Conservation (phyloP, 805 yeast genomes). For the Metschnikowia anglica region DNA sequence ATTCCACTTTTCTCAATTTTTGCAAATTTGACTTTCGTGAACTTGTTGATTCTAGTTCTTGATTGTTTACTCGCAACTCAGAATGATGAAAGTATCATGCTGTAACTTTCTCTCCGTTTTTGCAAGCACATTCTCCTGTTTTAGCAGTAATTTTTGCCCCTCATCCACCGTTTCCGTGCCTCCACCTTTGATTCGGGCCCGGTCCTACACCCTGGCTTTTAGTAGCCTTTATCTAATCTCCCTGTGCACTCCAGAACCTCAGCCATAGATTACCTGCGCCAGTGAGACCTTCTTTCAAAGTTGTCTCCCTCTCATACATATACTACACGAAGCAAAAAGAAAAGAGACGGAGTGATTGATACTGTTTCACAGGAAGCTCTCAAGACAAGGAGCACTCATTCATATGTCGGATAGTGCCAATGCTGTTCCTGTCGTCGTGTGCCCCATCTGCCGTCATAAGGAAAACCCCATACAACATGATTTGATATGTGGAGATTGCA, state of each 20-base stretch:
- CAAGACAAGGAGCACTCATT: not conserved
- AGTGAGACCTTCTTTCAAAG: no score
- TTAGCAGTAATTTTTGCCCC: no score
- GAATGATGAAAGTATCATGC: no score
- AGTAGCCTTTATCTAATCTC: conserved; percentile 9
- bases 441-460: conserved; percentile 20
- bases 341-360: not conserved
- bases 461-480: conserved; percentile 13
- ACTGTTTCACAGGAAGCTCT: not conserved
- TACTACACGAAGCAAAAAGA: not conserved
- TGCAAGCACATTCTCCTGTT: no score
- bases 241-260: conserved; percentile 6
- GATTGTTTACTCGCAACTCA: no score
- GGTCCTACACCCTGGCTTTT: conserved; percentile 1
- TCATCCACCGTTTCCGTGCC: not conserved
- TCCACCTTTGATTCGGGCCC: not conserved
- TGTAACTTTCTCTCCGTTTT: no score
- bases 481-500: conserved; percentile 27
- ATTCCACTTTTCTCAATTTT: no score
- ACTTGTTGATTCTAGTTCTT: no score
- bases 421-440: not conserved
- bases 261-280: no score
- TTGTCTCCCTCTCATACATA: no score
- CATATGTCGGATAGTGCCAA: conserved; percentile 13
- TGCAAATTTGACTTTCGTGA: no score